Percentiles rank a stretch among this genome's conserved stretches.
Evolutionary conservation across 352 stramenopile species (phyloP).

Genomic region (Pythium rhizo-oryzae): DNA sequence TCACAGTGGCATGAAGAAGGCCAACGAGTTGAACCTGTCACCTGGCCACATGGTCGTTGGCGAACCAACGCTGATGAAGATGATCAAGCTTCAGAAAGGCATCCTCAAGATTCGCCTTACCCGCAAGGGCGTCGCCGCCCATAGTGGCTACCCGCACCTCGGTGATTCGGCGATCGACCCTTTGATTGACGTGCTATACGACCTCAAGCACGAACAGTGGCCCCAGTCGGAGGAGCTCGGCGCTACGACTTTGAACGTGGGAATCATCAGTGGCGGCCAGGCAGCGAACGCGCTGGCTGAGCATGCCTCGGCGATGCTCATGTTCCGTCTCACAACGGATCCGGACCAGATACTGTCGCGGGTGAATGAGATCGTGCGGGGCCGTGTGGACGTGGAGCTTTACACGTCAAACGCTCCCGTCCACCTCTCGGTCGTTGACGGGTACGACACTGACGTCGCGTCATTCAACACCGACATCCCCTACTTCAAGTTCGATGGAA

Average conservation of each 20-base stretch:
- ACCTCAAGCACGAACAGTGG: slow-evolving; percentile 79
- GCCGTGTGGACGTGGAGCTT: slow-evolving; percentile 67
- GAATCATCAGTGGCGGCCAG: slow-evolving; percentile 77
- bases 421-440: slow-evolving; percentile 75
- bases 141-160: slow-evolving; percentile 86
- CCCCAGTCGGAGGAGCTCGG: slow-evolving; percentile 80
- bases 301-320: slow-evolving; percentile 83
- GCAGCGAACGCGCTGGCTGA: slow-evolving; percentile 85
- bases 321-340: slow-evolving; percentile 84
- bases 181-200: slow-evolving; percentile 83
- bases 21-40: slow-evolving; percentile 74
- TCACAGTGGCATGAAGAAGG: slow-evolving; percentile 89
- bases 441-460: slow-evolving; percentile 85
- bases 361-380: slow-evolving; percentile 68
- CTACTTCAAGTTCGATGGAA: slow-evolving; percentile 84
- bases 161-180: slow-evolving; percentile 85
- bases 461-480: slow-evolving; percentile 91
- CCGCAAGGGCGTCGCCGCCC: slow-evolving; percentile 70
- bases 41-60: slow-evolving; percentile 81
- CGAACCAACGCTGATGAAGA: slow-evolving; percentile 80
- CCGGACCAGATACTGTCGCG: slow-evolving; percentile 71
- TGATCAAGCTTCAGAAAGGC: slow-evolving; percentile 87
- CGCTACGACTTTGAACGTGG: slow-evolving; percentile 85
- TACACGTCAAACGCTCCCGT: slow-evolving; percentile 87
- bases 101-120: slow-evolving; percentile 84